Percentiles rank a stretch among this genome's conserved stretches.
These are phyloP conservation scores for Coniophora puteana DNA, from an alignment of 1,284 basidiomycete genomes.

Conservation along the genomic window DNA sequence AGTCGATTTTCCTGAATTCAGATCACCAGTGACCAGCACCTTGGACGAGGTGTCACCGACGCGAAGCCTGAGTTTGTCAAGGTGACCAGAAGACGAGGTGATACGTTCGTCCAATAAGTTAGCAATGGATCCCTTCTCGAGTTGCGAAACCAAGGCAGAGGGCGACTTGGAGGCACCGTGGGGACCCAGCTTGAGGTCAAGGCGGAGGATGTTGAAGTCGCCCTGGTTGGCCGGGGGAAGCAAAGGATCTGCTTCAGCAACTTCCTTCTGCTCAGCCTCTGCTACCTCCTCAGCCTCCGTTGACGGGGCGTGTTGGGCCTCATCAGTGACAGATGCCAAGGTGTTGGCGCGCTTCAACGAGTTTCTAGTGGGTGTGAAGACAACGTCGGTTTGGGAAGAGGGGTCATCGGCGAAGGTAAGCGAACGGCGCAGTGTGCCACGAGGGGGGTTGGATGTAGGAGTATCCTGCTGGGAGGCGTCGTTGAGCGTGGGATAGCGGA, in stretches of 20 bases:
- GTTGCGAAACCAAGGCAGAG: constrained; percentile 81
- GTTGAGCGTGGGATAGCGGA: constrained; percentile 78
- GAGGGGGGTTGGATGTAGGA: constrained; percentile 22
- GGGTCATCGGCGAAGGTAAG: constrained; percentile 85
- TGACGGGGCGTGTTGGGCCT: constrained; percentile 31
- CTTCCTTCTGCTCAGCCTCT: constrained; percentile 20
- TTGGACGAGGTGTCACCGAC: constrained; percentile 93
- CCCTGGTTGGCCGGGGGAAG: constrained; percentile 38
- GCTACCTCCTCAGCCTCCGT: constrained; percentile 25
- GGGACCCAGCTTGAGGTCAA: constrained; percentile 90
- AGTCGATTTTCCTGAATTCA: constrained; percentile 98
- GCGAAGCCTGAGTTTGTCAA: constrained; percentile 82
- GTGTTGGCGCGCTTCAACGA: constrained; percentile 54
- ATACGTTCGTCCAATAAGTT: constrained; percentile 90
- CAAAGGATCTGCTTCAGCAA: constrained; percentile 37
- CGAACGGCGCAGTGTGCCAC: constrained; percentile 53
- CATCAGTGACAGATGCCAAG: constrained; percentile 49
- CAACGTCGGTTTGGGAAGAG: constrained; percentile 59
- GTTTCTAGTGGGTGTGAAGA: constrained; percentile 47
- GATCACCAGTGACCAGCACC: constrained; percentile 97
- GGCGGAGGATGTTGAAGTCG: constrained; percentile 83
- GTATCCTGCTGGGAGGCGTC: constrained; percentile 32
- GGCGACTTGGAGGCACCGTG: constrained; percentile 68
- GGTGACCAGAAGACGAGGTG: constrained; percentile 72
- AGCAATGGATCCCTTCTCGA: constrained; percentile 92